Base-by-base conservation (phyloP, 2,329 filamentous ascomycete genomes). In the Hypoxylon sp. region DNA sequence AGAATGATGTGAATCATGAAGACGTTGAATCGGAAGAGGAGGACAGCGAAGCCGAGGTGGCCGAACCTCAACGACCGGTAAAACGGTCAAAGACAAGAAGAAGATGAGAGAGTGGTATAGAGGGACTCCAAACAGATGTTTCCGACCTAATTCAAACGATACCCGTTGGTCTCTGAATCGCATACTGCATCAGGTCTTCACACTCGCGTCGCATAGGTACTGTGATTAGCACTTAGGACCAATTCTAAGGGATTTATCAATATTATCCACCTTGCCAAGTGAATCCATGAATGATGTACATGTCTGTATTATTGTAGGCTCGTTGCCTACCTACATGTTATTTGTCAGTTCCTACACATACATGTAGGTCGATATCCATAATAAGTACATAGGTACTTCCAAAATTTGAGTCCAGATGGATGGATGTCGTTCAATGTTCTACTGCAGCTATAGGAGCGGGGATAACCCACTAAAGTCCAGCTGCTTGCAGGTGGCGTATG, bases 1-100 rank as follows among this genome's bases (percentile, higher is more conserved):
- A 88, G 66, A 86, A 90, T 17, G 87, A 90, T 66, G 87, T 87
- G 2, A 82, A 88, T 50, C 85, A 90, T 60, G 85, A 88, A 37
- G 89, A 91, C 58, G 82, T 85, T 33, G 85, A 87, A 58, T 86
- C 85, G 5, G 89, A 90, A 66, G 87, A 87, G 9, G 87, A 85
- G 35, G 84, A 84, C 66, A 86, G 83, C 59, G 85, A 87, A 53
- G 80, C 79, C 17, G 84, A 86, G 70, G 69, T 64, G 11, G 80
- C 82, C 9, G 83, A 81, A 46, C 83, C 84, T 53, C 84, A 85
- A 47, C 76, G 81, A 75, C 73, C 84, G 67, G 79, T 80, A 69
- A 84, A 83, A 75, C 78, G 78, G 48, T 77, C 77, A 33, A 78
- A 76, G 69, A 74, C 78, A 6, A 81, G 80, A 75, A 78, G 77